Conservation (phyloP, 2,329 filamentous ascomycete genomes). For the Botryotinia globosa region DNA sequence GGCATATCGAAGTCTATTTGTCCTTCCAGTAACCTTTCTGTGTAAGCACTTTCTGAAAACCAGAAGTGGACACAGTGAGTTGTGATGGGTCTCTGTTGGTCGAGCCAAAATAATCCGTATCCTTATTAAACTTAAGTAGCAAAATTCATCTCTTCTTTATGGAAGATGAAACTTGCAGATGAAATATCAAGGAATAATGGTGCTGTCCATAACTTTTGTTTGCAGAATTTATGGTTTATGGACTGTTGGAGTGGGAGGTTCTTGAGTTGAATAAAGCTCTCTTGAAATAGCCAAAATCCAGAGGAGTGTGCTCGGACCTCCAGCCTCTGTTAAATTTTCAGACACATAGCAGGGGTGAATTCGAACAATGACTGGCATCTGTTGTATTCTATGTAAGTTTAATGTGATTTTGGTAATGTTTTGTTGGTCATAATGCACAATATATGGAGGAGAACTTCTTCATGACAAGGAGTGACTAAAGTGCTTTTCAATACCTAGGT, state of each 20-base stretch:
- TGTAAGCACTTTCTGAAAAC: not conserved
- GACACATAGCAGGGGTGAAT: not conserved
- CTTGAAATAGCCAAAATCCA: not conserved
- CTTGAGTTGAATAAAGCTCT: not conserved
- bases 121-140: not conserved
- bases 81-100: not conserved
- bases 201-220: too few species aligned
- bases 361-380: not conserved
- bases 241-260: not conserved
- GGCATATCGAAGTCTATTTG: not conserved
- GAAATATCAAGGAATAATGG: too few species aligned
- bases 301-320: not conserved
- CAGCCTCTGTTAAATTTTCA: not conserved
- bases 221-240: not conserved
- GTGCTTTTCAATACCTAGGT: not conserved
- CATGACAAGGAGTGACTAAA: not conserved
- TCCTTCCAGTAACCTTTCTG: not conserved
- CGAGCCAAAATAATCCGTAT: not conserved
- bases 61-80: not conserved
- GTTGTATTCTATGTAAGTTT: not conserved
- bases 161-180: not conserved
- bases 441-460: not conserved
- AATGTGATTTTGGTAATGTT: not conserved
- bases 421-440: not conserved
- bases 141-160: not conserved